Percentiles rank a stretch among this genome's conserved stretches.
Evolutionary conservation across 805 yeast species (phyloP).

Genomic region (Allodekkera sacchari): DNA sequence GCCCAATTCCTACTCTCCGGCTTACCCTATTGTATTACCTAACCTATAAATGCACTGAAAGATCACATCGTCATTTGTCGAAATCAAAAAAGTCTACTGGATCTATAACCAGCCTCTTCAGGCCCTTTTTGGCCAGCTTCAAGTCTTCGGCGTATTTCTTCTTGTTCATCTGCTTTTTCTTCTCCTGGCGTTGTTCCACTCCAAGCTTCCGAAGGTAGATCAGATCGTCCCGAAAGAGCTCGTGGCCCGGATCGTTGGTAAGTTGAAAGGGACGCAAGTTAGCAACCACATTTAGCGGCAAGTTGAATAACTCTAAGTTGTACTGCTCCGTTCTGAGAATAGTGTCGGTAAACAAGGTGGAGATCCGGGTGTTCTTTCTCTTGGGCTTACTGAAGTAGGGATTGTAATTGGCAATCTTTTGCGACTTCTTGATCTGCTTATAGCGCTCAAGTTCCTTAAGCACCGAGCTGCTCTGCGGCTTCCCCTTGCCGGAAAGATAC

Average conservation of each 20-base stretch:
- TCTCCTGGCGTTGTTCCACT: slow-evolving; percentile 18
- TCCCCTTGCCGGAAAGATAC: slow-evolving; percentile 1
- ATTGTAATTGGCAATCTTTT: slow-evolving; percentile 15
- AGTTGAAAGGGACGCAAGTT: slow-evolving; percentile 16
- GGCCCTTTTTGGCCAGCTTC: slow-evolving; percentile 18
- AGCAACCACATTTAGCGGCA: slow-evolving; percentile 22
- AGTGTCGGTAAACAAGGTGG: slow-evolving; percentile 24
- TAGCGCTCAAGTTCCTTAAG: slow-evolving; percentile 21
- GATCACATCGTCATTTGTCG: no score
- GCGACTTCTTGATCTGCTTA: slow-evolving; percentile 15
- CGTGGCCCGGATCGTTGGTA: slow-evolving; percentile 22
- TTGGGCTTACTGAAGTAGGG: slow-evolving; percentile 21
- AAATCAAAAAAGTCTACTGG: slow-evolving; percentile 26
- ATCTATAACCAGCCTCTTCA: slow-evolving; percentile 17
- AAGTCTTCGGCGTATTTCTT: slow-evolving; percentile 11
- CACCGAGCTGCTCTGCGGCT: slow-evolving; percentile 16
- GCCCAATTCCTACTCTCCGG: no score
- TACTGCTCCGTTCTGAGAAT: slow-evolving; percentile 27
- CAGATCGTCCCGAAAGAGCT: slow-evolving; percentile 24
- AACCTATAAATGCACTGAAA: no score
- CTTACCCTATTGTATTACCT: no score
- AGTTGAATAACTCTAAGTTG: slow-evolving; percentile 24
- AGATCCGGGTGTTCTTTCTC: slow-evolving; percentile 17
- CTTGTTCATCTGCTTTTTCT: slow-evolving; percentile 10
- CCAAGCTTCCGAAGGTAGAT: slow-evolving; percentile 24